Evolutionary conservation across 2,329 filamentous ascomycete species (phyloP).

Genomic region (Pseudocercospora eumusae): DNA sequence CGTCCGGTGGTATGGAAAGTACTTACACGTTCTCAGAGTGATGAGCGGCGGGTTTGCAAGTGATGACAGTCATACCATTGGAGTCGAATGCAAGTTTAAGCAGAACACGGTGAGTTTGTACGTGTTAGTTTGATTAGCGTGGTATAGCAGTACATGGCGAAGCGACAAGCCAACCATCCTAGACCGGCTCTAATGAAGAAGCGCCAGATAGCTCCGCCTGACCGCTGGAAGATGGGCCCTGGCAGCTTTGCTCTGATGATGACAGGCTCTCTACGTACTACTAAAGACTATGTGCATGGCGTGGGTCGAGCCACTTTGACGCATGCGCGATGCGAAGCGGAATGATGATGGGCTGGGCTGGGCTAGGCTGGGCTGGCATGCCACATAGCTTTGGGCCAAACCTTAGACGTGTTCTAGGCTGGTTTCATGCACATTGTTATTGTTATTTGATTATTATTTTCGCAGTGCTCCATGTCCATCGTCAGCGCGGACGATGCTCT

Average conservation of each 20-base stretch:
- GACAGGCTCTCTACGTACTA: conserved; percentile 24
- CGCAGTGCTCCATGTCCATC: no score
- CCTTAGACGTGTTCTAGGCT: not conserved
- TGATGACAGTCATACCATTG: not conserved
- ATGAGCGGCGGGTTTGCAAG: not conserved
- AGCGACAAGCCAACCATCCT: conserved; percentile 19
- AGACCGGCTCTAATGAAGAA: conserved; percentile 19
- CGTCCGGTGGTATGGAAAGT: conserved; percentile 2
- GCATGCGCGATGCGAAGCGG: conserved; percentile 17
- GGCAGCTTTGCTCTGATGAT: conserved; percentile 24
- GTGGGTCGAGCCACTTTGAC: conserved; percentile 19
- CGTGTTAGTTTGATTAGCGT: conserved; percentile 18
- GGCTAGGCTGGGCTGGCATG: no score
- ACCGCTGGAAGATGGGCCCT: conserved; percentile 23
- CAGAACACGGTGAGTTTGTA: not conserved
- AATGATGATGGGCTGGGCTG: conserved; percentile 19
- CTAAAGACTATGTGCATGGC: conserved; percentile 21
- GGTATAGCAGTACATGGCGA: conserved; percentile 17
- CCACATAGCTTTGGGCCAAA: not conserved
- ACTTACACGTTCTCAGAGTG: conserved; percentile 5
- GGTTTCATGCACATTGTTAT: conserved; percentile 18
- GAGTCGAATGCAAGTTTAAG: not conserved
- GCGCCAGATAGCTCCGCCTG: conserved; percentile 25
- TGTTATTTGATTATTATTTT: no score
- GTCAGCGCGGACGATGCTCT: no score